Conservation (phyloP, 2,329 filamentous ascomycete genomes). For the Botryotinia convoluta region DNA sequence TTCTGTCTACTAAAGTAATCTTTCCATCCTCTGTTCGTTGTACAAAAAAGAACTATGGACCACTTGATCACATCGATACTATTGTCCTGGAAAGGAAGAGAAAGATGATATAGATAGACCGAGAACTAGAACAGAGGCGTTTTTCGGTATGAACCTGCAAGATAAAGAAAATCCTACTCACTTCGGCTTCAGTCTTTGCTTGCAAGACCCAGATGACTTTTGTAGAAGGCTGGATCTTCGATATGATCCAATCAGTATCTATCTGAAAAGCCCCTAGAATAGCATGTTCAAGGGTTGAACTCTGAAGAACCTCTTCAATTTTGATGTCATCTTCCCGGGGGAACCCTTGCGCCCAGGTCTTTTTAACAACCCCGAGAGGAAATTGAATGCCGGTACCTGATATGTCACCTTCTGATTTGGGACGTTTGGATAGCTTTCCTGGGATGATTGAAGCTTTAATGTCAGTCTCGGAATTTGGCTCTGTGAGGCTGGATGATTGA, state of each 20-base stretch:
- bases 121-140: not conserved
- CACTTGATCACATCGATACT: not conserved
- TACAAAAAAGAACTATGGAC: not conserved
- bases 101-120: not conserved
- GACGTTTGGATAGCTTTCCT: not conserved
- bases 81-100: not conserved
- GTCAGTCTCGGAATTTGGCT: not conserved
- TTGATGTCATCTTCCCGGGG: conserved; percentile 72
- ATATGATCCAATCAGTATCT: conserved; percentile 57
- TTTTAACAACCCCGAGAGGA: conserved; percentile 66
- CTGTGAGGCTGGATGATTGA: not conserved
- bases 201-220: conserved; percentile 61
- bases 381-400: conserved; percentile 33
- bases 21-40: not conserved
- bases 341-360: conserved; percentile 71
- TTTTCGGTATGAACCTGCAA: not conserved
- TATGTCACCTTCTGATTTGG: conserved; percentile 14
- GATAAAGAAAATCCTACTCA: conserved; percentile 38
- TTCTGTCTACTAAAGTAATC: not conserved
- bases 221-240: conserved; percentile 63
- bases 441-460: not conserved
- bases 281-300: conserved; percentile 67
- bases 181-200: conserved; percentile 52
- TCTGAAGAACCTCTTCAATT: conserved; percentile 82
- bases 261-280: conserved; percentile 86